Evolutionary conservation across 192 early-diverging fungal species (phyloP), one percentile per base, ranked within the genome.

Genomic region (Phycomyces blakesleeanus): DNA sequence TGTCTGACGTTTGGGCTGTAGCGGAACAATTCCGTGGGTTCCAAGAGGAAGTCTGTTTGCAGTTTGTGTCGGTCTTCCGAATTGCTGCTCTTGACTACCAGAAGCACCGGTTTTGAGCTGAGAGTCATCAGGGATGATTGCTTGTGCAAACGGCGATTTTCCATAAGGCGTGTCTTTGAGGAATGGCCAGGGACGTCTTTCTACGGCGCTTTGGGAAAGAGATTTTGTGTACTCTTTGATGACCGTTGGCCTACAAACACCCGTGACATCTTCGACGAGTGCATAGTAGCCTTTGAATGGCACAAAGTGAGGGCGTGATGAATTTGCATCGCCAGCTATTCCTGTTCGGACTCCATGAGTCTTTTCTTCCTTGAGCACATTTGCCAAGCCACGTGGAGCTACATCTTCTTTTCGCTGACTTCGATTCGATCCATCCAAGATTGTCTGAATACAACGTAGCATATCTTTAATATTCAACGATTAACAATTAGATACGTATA

Each of bases 321-420:
- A 3, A 47, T 20, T 53, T 6, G 29, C 22, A 22, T 54, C 22
- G 15, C 60, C 59, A 21, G 24, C 21, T 1, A 22, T 26, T 9
- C 50, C 37, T 0, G 66, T 67, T 15, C 34, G 61, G 8, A 68
- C 18, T 5, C 68, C 68, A 50, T 51, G 63, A 8, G 44, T 44
- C 16, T 70, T 61, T 20, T 70, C 68, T 57, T 61, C 60, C 26
- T 53, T 54, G 12, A 58, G 50, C 11, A 67, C 49, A 27, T 59
- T 55, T 3, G 39, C 57, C 50, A 67, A 44, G 6, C 16, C 49
- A 18, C 50, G 41, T 14, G 29, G 54, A 27, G 39, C 42, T 26
- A 16, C 42, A 29, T 29, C 16, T 5, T 58, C 38, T 39, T 22
- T 53, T n/a, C 51, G 37, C 22, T 29, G 34, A n/a, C 39, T 42